phyloP scores from a whole-genome alignment of 805 yeast genomes.

The Zygotorulaspora florentina region DNA sequence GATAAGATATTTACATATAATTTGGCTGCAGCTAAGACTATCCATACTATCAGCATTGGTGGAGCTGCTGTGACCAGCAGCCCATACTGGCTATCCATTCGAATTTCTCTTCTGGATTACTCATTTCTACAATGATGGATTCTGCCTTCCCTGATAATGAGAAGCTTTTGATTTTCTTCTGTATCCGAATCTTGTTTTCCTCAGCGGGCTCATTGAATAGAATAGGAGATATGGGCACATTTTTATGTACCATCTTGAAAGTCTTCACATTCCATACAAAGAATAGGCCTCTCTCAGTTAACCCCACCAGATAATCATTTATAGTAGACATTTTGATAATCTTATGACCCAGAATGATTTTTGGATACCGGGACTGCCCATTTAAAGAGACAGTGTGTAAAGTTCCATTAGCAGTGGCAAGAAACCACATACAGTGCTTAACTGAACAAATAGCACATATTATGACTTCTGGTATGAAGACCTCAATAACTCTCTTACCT shows the following conservation, averaged over 20 bases:
- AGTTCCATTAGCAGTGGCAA: constrained; percentile 41
- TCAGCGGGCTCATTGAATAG: constrained; percentile 24
- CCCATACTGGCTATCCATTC: constrained; percentile 26
- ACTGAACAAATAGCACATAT: constrained; percentile 43
- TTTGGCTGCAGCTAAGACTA: no score
- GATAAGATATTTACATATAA: no score
- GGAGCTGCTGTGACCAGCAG: constrained; percentile 22
- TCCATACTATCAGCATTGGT: background rate
- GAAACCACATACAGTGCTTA: constrained; percentile 43
- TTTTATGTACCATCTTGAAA: constrained; percentile 18
- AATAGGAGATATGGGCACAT: constrained; percentile 30
- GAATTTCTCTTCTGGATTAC: constrained; percentile 16
- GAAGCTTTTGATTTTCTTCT: constrained; percentile 23
- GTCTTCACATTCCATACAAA: constrained; percentile 33
- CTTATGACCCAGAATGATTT: constrained; percentile 45
- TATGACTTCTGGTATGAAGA: constrained; percentile 39
- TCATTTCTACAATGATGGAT: constrained; percentile 16
- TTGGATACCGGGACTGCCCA: constrained; percentile 37
- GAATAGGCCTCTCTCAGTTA: constrained; percentile 57
- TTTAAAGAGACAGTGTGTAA: constrained; percentile 31
- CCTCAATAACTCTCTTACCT: constrained; percentile 39
- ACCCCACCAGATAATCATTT: constrained; percentile 46
- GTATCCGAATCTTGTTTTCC: constrained; percentile 27
- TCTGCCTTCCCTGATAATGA: constrained; percentile 5
- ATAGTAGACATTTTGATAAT: constrained; percentile 42